phyloP scores from a whole-genome alignment of 192 early-diverging fungal species.

The Coemansia sp. region DNA sequence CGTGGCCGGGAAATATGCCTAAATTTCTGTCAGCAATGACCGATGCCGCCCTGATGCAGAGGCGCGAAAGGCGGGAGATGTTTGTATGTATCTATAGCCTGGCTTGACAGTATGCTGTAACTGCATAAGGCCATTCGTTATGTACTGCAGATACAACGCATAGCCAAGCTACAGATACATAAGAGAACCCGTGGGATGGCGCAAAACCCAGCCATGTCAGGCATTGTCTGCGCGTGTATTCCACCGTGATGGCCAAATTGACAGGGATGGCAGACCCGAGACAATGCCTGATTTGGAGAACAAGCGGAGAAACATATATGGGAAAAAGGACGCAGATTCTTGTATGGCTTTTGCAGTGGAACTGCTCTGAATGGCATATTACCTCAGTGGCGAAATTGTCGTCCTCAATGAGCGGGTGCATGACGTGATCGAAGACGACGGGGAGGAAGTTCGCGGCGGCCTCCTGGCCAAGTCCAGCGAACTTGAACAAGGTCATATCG shows the following conservation, averaged over 20 bases:
- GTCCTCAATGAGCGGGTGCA: slow-evolving; percentile 70
- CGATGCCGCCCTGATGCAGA: not conserved
- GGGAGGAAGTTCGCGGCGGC: slow-evolving; percentile 75
- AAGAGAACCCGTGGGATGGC: not conserved
- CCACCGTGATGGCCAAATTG: not conserved
- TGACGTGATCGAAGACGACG: slow-evolving; percentile 77
- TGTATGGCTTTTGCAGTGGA: not conserved
- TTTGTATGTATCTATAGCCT: not conserved
- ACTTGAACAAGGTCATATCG: slow-evolving; percentile 72
- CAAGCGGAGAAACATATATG: slow-evolving; percentile 1
- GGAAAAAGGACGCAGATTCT: slow-evolving; percentile 9
- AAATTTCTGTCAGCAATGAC: slow-evolving; percentile 40
- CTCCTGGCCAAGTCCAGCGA: slow-evolving; percentile 65
- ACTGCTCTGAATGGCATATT: slow-evolving; percentile 12
- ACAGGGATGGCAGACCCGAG: not conserved
- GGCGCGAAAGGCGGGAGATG: not conserved
- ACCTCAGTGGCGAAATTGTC: slow-evolving; percentile 81
- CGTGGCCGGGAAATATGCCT: slow-evolving; percentile 30
- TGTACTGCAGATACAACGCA: too few relatives aligned
- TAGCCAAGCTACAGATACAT: not conserved
- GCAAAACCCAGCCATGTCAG: not conserved
- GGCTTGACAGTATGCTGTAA: not conserved
- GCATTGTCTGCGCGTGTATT: slow-evolving; percentile 1
- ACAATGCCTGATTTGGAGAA: not conserved
- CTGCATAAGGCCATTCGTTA: too few relatives aligned